Percentiles rank a stretch among this genome's conserved stretches.
Conservation (phyloP, 208 protist species). For the Leishmania tropica region DNA sequence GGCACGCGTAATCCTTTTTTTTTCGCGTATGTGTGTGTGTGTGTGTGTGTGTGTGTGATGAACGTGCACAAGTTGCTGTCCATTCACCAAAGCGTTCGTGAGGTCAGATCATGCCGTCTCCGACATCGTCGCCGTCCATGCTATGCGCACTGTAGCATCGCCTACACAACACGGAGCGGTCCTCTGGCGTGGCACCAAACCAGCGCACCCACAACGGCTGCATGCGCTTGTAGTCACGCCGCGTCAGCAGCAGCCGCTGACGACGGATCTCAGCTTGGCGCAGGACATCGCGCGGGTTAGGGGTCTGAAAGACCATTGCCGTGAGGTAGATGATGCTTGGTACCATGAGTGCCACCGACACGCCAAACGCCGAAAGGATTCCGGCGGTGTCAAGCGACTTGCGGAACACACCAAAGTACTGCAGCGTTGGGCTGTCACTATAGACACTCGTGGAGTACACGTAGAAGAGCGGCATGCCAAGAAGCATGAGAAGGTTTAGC, state of each 20-base stretch:
- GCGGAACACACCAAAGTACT: conserved; percentile 72
- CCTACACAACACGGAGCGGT: conserved; percentile 21
- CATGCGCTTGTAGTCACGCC: conserved; percentile 6
- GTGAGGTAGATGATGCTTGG: conserved; percentile 42
- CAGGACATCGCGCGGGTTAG: conserved; percentile 67
- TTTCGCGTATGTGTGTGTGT: neutral
- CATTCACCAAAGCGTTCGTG: neutral
- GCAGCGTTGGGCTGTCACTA: conserved; percentile 41
- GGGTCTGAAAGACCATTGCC: conserved; percentile 14
- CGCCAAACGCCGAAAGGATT: conserved; percentile 44
- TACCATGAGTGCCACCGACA: conserved; percentile 48
- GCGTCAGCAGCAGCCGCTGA: conserved; percentile 17
- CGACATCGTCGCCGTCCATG: neutral
- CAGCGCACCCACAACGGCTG: conserved; percentile 41
- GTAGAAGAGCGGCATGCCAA: conserved; percentile 79
- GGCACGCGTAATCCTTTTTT: neutral
- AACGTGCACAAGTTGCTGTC: neutral
- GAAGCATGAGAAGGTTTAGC: conserved; percentile 60
- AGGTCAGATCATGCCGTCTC: neutral
- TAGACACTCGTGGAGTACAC: conserved; percentile 45
- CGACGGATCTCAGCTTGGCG: conserved; percentile 36
- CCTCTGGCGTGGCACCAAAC: conserved; percentile 37
- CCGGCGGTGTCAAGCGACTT: conserved; percentile 38
- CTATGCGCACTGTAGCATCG: neutral
- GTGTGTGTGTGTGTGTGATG: neutral